Base-by-base conservation (phyloP, 2,329 filamentous ascomycete genomes). In the Nigrospora sphaerica region DNA sequence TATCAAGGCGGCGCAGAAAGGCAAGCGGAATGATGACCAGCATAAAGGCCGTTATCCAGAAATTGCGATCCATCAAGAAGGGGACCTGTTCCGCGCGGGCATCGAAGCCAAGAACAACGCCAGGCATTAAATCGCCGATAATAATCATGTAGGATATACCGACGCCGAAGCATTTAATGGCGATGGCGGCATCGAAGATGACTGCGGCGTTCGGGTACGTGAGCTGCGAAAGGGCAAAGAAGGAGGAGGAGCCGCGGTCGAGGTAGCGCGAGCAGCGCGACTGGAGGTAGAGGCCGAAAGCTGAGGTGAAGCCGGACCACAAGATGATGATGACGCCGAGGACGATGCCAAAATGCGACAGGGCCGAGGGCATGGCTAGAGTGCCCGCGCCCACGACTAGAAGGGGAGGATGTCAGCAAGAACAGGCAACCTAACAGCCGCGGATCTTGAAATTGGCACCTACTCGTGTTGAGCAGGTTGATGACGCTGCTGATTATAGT, bases 11-110 rank as follows among this genome's bases (percentile, higher is more conserved):
- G 52, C 90, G 84, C 34, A 98, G 73, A 60, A 97, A 98, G 46
- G 90, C 95, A 47, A 98, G 73, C 5, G 93, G 93, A 53, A 98
- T 97, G 54, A 98, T 88, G 51, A 95, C 78, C 52, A 96, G 78
- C 90, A 98, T 95, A 62, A 98, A 98, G 1, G 84, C 91, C 2
- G 93, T 97, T 51, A 98, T 87, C 93, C 93, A 98, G 64, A 98
- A 98, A 62, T 93, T 86, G 43, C 93, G 81, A 62, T 97, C 90
- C 38, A 92, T 77, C 52, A 97, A 69, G 60, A 92, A 97, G 2
- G 81, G 77, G 39, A 85, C 70, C 3, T 79, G 74, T 16, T 75
- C 78, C 17, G 79, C 78, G 42, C 73, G 70, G 41, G 78, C 75
- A 50, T 81, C 80, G 65, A 98, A 92, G 5, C 91, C 93, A 50